Conservation (phyloP, 495 filamentous ascomycete species). For the Penicillium odoratum region DNA sequence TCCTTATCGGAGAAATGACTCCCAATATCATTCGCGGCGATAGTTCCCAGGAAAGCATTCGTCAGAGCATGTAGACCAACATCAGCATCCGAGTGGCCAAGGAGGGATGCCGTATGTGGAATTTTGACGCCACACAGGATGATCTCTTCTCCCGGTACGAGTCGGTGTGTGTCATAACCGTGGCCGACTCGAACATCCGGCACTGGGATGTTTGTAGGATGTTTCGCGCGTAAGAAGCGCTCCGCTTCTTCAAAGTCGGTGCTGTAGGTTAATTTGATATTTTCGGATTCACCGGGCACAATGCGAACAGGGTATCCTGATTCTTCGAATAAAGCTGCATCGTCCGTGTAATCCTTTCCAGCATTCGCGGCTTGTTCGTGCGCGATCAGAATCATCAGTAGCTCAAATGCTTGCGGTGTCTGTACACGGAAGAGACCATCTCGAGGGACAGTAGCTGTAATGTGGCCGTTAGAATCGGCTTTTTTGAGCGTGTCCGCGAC, state of each 20-base stretch:
- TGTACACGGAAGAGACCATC: constrained; percentile 9
- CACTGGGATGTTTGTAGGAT: background rate
- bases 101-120: constrained; percentile 8
- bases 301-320: constrained; percentile 4
- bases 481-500: constrained; percentile 12
- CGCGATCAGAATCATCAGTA: background rate
- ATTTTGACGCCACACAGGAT: constrained; percentile 14
- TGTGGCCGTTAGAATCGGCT: constrained; percentile 5
- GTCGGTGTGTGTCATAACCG: constrained; percentile 12
- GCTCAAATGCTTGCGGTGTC: constrained; percentile 12
- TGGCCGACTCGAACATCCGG: constrained; percentile 13
- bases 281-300: constrained; percentile 8
- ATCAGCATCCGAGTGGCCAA: constrained; percentile 15
- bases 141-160: constrained; percentile 10
- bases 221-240: background rate
- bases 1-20: constrained; percentile 11
- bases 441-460: constrained; percentile 10
- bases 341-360: constrained; percentile 7
- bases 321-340: constrained; percentile 11
- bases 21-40: constrained; percentile 11
- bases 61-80: constrained; percentile 15
- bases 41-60: constrained; percentile 13
- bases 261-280: constrained; percentile 11
- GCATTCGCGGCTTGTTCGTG: constrained; percentile 5
- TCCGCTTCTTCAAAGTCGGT: constrained; percentile 9